Evolutionary conservation across 495 filamentous ascomycete genomes (phyloP).

Genomic region (Neurospora pannonica): DNA sequence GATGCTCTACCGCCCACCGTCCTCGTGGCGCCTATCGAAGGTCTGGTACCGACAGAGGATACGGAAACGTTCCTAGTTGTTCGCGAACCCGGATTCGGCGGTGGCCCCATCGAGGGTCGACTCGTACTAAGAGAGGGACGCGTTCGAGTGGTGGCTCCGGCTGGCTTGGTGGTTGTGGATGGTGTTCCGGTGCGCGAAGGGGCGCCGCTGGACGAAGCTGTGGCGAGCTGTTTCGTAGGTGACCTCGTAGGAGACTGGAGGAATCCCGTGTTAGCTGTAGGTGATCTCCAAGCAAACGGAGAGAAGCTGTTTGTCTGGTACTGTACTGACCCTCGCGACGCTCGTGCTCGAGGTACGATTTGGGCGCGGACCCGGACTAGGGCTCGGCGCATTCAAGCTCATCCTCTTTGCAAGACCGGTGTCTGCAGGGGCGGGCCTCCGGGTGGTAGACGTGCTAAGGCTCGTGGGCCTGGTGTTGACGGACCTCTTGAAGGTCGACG

Average conservation of each 20-base stretch:
- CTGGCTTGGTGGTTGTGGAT: constrained; percentile 34
- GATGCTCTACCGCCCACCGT: constrained; percentile 26
- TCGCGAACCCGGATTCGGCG: constrained; percentile 30
- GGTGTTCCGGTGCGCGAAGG: constrained; percentile 55
- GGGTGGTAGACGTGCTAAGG: constrained; percentile 16
- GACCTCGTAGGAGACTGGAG: constrained; percentile 66
- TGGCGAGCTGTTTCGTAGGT: constrained; percentile 64
- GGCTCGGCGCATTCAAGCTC: constrained; percentile 59
- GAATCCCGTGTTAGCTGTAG: not conserved
- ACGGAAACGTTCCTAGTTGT: constrained; percentile 25
- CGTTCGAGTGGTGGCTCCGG: constrained; percentile 35
- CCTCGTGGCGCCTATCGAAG: constrained; percentile 20
- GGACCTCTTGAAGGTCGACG: constrained; percentile 21
- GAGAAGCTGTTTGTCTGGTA: not conserved
- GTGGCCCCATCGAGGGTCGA: constrained; percentile 63
- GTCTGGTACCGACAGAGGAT: constrained; percentile 20
- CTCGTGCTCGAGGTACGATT: constrained; percentile 42
- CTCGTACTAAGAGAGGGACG: constrained; percentile 38
- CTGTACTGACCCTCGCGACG: constrained; percentile 44
- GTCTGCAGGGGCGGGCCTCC: constrained; percentile 33
- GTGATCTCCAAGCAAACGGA: not conserved
- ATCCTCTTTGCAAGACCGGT: constrained; percentile 47
- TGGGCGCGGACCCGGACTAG: constrained; percentile 45
- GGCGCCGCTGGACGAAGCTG: constrained; percentile 44
- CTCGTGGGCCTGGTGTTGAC: constrained; percentile 29